Percentiles rank a stretch among this genome's conserved stretches.
phyloP scores from a whole-genome alignment of 202 grass and related monocot genomes.

The Brachypodium distachyon region DNA sequence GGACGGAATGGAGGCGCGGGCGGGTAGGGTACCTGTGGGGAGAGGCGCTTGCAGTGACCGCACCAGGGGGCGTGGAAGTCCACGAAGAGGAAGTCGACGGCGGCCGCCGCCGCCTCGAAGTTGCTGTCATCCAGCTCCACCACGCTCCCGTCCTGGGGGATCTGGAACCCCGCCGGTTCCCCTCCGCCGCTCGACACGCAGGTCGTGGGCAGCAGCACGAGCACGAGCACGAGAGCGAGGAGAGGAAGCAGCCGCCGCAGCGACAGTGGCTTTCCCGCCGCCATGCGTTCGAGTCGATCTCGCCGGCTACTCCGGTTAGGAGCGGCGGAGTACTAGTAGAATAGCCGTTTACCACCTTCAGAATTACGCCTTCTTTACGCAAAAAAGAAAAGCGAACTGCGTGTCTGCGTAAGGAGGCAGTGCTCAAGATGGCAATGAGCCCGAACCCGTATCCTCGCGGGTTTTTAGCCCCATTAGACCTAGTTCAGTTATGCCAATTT shows the following conservation, averaged over 20 bases:
- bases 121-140: slow-evolving; percentile 75
- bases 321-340: too few relatives aligned
- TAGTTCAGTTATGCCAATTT: too few relatives aligned
- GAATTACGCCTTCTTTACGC: too few relatives aligned
- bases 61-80: slow-evolving; percentile 98
- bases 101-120: slow-evolving; percentile 60
- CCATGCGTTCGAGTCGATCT: slow-evolving; percentile 31
- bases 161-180: slow-evolving; percentile 14
- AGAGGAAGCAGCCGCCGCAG: not conserved
- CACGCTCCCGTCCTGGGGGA: slow-evolving; percentile 60
- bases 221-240: not conserved
- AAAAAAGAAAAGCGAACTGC: too few relatives aligned
- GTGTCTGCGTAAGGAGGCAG: too few relatives aligned
- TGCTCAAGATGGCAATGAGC: too few relatives aligned
- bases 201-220: not conserved
- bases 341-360: too few relatives aligned
- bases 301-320: not conserved
- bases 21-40: slow-evolving; percentile 53
- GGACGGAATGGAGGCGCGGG: not conserved
- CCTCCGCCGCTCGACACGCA: slow-evolving; percentile 6
- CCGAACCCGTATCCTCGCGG: too few relatives aligned
- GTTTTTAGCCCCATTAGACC: too few relatives aligned
- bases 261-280: not conserved
- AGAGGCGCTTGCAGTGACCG: slow-evolving; percentile 93
- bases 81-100: slow-evolving; percentile 60